phyloP scores from a whole-genome alignment of 306 rosid species.

The Biancaea sappan region DNA sequence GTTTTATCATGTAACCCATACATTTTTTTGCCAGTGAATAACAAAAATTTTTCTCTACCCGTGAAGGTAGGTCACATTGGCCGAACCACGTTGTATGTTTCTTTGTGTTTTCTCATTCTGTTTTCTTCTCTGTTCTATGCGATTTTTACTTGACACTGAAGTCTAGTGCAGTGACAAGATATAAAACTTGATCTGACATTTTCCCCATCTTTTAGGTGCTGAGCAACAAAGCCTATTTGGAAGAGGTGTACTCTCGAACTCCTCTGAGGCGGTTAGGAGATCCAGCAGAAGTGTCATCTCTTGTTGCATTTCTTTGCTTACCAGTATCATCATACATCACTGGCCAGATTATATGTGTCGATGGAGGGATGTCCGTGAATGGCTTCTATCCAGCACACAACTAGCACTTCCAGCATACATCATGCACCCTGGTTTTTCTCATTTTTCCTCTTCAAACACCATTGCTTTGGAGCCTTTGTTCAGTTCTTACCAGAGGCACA shows the following conservation, averaged over 20 bases:
- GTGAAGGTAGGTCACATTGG: too few relatives aligned
- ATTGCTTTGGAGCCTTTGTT: slow-evolving; percentile 4
- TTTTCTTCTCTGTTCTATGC: too few relatives aligned
- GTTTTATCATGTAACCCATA: too few relatives aligned
- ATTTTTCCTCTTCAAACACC: background rate
- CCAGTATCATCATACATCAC: slow-evolving; percentile 81
- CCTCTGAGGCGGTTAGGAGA: slow-evolving; percentile 72
- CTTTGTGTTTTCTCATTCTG: too few relatives aligned
- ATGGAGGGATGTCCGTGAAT: slow-evolving; percentile 77
- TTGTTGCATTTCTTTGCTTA: slow-evolving; percentile 75
- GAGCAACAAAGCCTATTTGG: slow-evolving; percentile 55
- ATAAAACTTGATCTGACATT: slow-evolving; percentile 17
- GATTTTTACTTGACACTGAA: background rate
- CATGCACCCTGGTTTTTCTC: background rate
- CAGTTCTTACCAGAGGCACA: background rate
- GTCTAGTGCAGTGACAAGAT: background rate
- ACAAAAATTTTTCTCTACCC: too few relatives aligned
- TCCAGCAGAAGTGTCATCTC: slow-evolving; percentile 70
- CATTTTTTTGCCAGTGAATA: too few relatives aligned
- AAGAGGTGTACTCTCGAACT: slow-evolving; percentile 75
- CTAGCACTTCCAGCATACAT: slow-evolving; percentile 30
- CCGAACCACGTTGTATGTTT: too few relatives aligned
- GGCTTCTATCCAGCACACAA: slow-evolving; percentile 54
- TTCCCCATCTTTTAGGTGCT: slow-evolving; percentile 51
- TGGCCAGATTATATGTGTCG: slow-evolving; percentile 75